Base-by-base conservation (phyloP, 129 eudicot genomes). In the Apium graveolens region DNA sequence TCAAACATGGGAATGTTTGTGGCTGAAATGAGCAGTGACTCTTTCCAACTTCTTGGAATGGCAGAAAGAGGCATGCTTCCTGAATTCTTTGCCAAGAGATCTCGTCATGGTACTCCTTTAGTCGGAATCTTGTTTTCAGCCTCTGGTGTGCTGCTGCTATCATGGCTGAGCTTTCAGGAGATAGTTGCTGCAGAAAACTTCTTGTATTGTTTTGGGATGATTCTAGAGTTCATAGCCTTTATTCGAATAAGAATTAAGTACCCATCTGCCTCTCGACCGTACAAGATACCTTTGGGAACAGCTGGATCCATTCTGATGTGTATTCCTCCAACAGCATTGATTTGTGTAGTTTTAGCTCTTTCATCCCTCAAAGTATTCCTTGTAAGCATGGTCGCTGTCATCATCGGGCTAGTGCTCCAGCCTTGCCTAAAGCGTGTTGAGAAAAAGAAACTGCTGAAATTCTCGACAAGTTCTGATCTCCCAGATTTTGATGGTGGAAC, bases 91-190 rank as follows among this genome's bases (percentile, higher is more conserved):
- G 81, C 81, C 39, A 63, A 60, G 70, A 60, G 81, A 68, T 78
- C 78, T 44, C 81, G 74, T 17, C 69, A 57, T 63, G 81, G 81
- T 14, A 78, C 81, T 38, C 81, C 81, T 35, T 17, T 42, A 26
- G 13, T 57, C 10, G 74, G 81, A 12, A 78, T 78, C 13, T 37
- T 78, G 35, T 60, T 60, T 73, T 78, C 81, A 4, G 81, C 81
- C 4, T 35, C 81, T 9, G 81, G 81, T 21, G 81, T 78, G 26
- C 7, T 78, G 31, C 42, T 78, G 24, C 81, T 78, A 14, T 78
- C 81, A 37, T 78, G 81, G 81, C n/a, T 78, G 81, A 78, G 73
- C 73, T 78, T 78, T 44, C 73, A 78, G 34, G 81, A 78, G 75
- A 78, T 78, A 35, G 55, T 78, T 41, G 81, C 73, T 37, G 73